Percentiles rank a stretch among this genome's conserved stretches.
Evolutionary conservation across 2,329 filamentous ascomycete species (phyloP).

Genomic region (Phyllachora maydis): DNA sequence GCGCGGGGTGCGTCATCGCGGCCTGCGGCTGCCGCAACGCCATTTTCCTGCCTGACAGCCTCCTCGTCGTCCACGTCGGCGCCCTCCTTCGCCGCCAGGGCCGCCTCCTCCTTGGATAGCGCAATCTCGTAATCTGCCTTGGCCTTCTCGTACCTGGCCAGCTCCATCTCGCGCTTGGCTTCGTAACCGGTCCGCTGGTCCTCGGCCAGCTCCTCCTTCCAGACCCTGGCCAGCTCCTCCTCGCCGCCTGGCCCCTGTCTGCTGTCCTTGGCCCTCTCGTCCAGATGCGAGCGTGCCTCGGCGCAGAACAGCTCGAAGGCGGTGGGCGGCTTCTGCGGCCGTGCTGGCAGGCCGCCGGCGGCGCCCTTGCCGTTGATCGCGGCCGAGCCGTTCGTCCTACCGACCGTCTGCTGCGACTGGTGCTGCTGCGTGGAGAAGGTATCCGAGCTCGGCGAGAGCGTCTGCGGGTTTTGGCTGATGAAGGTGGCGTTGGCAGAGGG

Average conservation of each 20-base stretch:
- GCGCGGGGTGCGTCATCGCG: conserved; percentile 9
- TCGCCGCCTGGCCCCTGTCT: too few species aligned
- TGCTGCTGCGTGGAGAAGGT: conserved; percentile 19
- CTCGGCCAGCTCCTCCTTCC: conserved; percentile 33
- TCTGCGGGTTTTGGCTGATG: conserved; percentile 20
- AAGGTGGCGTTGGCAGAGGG: conserved; percentile 17
- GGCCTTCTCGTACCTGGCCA: conserved; percentile 2
- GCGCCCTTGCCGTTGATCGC: too few species aligned
- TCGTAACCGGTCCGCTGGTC: too few species aligned
- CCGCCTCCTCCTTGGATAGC: neutral
- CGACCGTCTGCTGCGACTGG: conserved; percentile 7
- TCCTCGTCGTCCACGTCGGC: neutral
- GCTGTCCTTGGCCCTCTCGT: conserved; percentile 13
- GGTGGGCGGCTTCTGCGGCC: conserved; percentile 21
- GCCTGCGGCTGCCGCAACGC: conserved; percentile 4
- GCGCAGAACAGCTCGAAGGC: conserved; percentile 35
- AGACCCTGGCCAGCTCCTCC: conserved; percentile 31
- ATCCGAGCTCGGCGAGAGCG: conserved; percentile 29
- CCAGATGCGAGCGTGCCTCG: conserved; percentile 22
- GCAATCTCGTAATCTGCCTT: too few species aligned
- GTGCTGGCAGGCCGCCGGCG: too few species aligned
- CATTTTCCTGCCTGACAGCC: neutral
- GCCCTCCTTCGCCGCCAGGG: conserved; percentile 1
- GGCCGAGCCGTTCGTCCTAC: conserved; percentile 10
- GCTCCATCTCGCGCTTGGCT: conserved; percentile 11